Evolutionary conservation across 2,329 filamentous ascomycete species (phyloP).

Genomic region (Calonectria henricotiae): DNA sequence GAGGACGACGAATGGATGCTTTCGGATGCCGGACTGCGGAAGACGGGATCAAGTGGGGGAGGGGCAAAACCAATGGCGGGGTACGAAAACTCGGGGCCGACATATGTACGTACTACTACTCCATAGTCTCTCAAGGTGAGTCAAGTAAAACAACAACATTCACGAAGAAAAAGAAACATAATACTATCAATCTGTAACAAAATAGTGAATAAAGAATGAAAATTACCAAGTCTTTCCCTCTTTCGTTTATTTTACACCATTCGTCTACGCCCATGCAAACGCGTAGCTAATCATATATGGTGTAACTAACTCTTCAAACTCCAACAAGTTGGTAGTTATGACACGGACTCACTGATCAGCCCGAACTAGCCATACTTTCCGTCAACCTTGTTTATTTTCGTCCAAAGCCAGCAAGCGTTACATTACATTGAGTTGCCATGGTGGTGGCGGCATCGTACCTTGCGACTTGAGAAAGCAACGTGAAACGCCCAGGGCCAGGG

Average conservation of each 20-base stretch:
- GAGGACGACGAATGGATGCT: slow-evolving; percentile 16
- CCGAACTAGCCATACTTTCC: background rate
- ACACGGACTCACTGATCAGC: background rate
- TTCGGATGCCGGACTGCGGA: slow-evolving; percentile 26
- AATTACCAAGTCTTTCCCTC: too few relatives aligned
- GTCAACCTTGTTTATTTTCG: background rate
- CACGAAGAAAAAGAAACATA: background rate
- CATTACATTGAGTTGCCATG: too few relatives aligned
- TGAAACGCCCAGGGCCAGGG: background rate
- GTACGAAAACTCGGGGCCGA: slow-evolving; percentile 12
- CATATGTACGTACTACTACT: too few relatives aligned
- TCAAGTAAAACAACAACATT: background rate
- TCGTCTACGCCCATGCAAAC: background rate
- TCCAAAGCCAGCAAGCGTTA: background rate
- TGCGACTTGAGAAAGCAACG: background rate
- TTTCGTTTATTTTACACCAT: too few relatives aligned
- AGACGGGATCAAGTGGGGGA: slow-evolving; percentile 22
- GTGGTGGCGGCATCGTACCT: too few relatives aligned
- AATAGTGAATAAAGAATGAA: too few relatives aligned
- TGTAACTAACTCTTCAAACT: background rate
- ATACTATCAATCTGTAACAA: too few relatives aligned
- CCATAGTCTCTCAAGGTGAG: too few relatives aligned
- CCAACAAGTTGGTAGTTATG: slow-evolving; percentile 4
- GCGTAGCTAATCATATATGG: background rate
- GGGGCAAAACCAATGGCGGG: slow-evolving; percentile 31